These are phyloP conservation scores for Aspergillus pseudoviridinutans DNA, from an alignment of 2,329 filamentous ascomycete species.

Conservation along the genomic window DNA sequence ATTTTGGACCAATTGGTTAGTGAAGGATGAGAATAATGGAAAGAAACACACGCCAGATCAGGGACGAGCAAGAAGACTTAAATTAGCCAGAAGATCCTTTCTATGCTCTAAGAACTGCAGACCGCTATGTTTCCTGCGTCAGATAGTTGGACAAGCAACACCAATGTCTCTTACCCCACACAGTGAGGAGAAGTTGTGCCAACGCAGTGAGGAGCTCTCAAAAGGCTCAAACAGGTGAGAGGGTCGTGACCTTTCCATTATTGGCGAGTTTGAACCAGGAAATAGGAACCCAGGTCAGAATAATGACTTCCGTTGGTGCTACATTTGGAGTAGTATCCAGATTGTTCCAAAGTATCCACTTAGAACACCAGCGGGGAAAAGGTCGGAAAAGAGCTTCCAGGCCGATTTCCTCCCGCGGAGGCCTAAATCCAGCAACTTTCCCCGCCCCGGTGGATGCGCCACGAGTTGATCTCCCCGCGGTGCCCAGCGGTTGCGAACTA, in stretches of 20 bases:
- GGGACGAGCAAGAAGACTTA: background rate
- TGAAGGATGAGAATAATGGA: background rate
- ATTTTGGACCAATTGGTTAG: background rate
- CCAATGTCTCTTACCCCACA: background rate
- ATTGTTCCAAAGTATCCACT: background rate
- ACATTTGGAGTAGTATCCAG: background rate
- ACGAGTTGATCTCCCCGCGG: background rate
- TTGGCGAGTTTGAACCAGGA: background rate
- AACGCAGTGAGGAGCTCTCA: background rate
- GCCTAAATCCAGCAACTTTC: constrained; percentile 1
- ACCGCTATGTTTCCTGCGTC: background rate
- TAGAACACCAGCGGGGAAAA: background rate
- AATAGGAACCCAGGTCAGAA: background rate
- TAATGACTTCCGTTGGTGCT: background rate
- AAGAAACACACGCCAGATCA: background rate
- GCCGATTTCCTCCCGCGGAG: constrained; percentile 1
- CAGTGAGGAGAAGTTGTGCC: background rate
- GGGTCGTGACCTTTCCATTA: background rate
- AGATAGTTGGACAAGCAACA: background rate
- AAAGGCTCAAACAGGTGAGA: background rate
- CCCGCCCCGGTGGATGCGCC: background rate
- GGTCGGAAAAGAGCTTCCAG: constrained; percentile 14
- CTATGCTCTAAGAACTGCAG: background rate
- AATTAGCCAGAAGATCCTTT: background rate
- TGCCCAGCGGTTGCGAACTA: background rate